Evolutionary conservation across 2,329 filamentous ascomycete species (phyloP).

Genomic region (Pseudogymnoascus sp.): DNA sequence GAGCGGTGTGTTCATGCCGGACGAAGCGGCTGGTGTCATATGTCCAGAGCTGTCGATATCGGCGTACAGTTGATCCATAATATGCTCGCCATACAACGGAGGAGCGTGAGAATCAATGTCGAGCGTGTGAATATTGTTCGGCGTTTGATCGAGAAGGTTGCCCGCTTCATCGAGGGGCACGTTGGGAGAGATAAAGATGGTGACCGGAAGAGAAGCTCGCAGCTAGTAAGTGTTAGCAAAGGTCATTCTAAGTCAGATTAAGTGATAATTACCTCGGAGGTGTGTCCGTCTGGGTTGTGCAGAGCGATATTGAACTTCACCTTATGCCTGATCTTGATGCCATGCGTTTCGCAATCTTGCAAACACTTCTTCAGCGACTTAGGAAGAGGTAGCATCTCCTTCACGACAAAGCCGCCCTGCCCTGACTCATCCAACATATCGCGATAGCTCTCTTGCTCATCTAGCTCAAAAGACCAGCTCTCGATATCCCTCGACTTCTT

Average conservation of each 20-base stretch:
- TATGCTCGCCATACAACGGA: slow-evolving; percentile 86
- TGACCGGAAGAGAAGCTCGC: slow-evolving; percentile 80
- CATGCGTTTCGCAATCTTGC: slow-evolving; percentile 80
- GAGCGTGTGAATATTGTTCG: slow-evolving; percentile 37
- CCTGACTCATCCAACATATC: slow-evolving; percentile 60
- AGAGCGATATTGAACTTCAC: slow-evolving; percentile 85
- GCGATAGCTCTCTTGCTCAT: slow-evolving; percentile 55
- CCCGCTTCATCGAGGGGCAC: slow-evolving; percentile 83
- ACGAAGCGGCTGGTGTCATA: slow-evolving; percentile 60
- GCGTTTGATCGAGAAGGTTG: slow-evolving; percentile 58
- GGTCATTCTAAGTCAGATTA: background rate
- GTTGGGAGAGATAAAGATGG: slow-evolving; percentile 92
- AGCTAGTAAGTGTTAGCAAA: slow-evolving; percentile 41
- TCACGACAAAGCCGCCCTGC: slow-evolving; percentile 56
- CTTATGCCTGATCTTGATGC: slow-evolving; percentile 89
- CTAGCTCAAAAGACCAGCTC: slow-evolving; percentile 47
- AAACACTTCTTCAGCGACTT: slow-evolving; percentile 75
- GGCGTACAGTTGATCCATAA: slow-evolving; percentile 83
- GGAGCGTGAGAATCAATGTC: slow-evolving; percentile 60
- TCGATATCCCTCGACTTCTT: slow-evolving; percentile 57
- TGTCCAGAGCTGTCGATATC: slow-evolving; percentile 76
- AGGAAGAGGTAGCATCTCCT: slow-evolving; percentile 60
- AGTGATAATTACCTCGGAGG: slow-evolving; percentile 61
- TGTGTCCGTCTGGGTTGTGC: slow-evolving; percentile 88
- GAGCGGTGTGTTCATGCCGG: slow-evolving; percentile 75